Base-by-base conservation (phyloP, 108 stramenopile genomes). In the Stephanodiscus minutulus region DNA sequence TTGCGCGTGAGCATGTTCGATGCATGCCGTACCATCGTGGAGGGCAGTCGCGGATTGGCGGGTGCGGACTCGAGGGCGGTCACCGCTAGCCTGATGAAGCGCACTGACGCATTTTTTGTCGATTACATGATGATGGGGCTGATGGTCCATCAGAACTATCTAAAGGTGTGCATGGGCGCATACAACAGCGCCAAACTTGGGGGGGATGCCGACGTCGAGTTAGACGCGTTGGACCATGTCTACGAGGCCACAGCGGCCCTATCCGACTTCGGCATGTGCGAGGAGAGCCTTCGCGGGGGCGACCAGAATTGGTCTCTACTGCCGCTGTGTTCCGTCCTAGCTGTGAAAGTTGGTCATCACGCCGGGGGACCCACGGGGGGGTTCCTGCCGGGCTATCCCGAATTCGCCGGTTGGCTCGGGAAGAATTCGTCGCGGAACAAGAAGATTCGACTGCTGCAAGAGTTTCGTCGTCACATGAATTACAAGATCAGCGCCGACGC, bases 261-360 rank as follows among this genome's bases (percentile, higher is more conserved):
- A 82, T 90, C 88, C 28, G 97, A 98, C 77, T 96, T 92, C 72
- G 96, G 92, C 24, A 35, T 96, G 18, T 81, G 83, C 47, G 92
- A 93, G 66, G 65, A 87, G 43, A 66, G 72, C 43, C 79, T 99
- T 24, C 89, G 97, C 10, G 88, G 92, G 7, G 91, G 87, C 35
- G 91, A 92, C 71, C 89, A 92, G 75, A 95, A 98, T 72, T 98
- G 99, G 99, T 77, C 85, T 37, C 84, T 99, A 31, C 81, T 99
- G 24, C 96, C 98, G 8, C 41, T 87, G 11, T 76, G 79, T 24
- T 88, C 95, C 21, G 82, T 89, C 28, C 79, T 97, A 44, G 74
- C 87, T 22, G 91, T 98, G n/a, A 86, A 97, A 68, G 96, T 91
- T 59, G 98, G 96, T 12, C 82, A 76, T 76, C 87, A 86, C 64